These are phyloP conservation scores for Syncephalastrum racemosum DNA, from an alignment of 371 early-diverging fungal species.

Conservation along the genomic window DNA sequence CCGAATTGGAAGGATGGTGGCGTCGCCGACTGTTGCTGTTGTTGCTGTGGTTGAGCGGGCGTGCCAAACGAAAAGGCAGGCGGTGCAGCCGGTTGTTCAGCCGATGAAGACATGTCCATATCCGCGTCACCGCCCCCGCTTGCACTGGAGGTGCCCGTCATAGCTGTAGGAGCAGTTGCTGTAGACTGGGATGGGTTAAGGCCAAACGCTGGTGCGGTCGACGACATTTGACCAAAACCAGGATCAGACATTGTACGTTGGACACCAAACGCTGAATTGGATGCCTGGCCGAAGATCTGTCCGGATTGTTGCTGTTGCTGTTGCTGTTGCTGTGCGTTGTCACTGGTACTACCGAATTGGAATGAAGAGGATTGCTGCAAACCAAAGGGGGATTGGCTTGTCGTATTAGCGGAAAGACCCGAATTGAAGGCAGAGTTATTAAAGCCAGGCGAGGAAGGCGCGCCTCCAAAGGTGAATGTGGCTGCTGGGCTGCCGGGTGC, in stretches of 20 bases:
- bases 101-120: background rate
- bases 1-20: conserved; percentile 1
- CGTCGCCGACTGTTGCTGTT: background rate
- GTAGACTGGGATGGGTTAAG: background rate
- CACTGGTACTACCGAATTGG: background rate
- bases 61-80: conserved; percentile 5
- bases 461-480: conserved; percentile 6
- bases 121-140: background rate
- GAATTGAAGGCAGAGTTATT: too few relatives aligned
- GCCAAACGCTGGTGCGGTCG: conserved; percentile 4
- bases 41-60: background rate
- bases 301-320: too few relatives aligned
- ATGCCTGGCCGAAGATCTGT: background rate
- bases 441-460: background rate
- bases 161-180: background rate
- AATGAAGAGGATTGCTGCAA: background rate
- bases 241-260: background rate
- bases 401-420: too few relatives aligned
- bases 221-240: background rate
- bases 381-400: background rate
- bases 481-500: background rate
- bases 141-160: background rate
- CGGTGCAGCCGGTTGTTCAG: background rate
- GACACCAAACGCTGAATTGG: background rate
- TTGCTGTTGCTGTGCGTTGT: too few relatives aligned